These are phyloP conservation scores for Diutina rugosa DNA, from an alignment of 1,139 yeast species.

Conservation along the genomic window DNA sequence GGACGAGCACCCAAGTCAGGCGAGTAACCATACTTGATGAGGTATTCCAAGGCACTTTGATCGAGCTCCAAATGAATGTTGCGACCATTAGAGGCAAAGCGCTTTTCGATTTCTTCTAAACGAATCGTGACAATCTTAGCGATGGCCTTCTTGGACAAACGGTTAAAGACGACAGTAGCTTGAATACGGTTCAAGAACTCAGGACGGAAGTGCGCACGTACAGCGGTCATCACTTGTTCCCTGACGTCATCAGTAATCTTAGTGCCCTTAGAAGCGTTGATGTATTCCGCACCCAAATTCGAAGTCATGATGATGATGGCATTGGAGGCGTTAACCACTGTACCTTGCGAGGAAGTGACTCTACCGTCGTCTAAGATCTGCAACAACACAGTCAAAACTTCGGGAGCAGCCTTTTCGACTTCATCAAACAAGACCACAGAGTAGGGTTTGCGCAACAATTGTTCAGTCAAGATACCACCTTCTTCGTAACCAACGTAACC, in stretches of 20 bases:
- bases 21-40: slow-evolving; percentile 79
- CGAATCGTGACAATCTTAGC: slow-evolving; percentile 84
- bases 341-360: slow-evolving; percentile 88
- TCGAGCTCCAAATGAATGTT: slow-evolving; percentile 56
- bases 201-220: slow-evolving; percentile 89
- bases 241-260: slow-evolving; percentile 56
- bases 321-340: slow-evolving; percentile 84
- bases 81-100: slow-evolving; percentile 79
- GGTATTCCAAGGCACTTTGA: slow-evolving; percentile 65
- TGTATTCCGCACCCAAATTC: slow-evolving; percentile 87
- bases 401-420: slow-evolving; percentile 99
- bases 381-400: slow-evolving; percentile 79
- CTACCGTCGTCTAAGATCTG: slow-evolving; percentile 96
- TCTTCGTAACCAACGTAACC: slow-evolving; percentile 98
- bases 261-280: slow-evolving; percentile 54
- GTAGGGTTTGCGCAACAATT: slow-evolving; percentile 82
- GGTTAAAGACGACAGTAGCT: slow-evolving; percentile 83
- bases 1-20: slow-evolving; percentile 97
- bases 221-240: slow-evolving; percentile 72
- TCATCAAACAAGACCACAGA: slow-evolving; percentile 92
- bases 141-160: slow-evolving; percentile 83
- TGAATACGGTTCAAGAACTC: slow-evolving; percentile 95
- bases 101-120: slow-evolving; percentile 66
- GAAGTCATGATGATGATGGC: slow-evolving; percentile 93
- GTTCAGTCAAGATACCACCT: slow-evolving; percentile 93